These are phyloP conservation scores for Bipolaris cookei DNA, from an alignment of 2,329 filamentous ascomycete species.

Conservation along the genomic window DNA sequence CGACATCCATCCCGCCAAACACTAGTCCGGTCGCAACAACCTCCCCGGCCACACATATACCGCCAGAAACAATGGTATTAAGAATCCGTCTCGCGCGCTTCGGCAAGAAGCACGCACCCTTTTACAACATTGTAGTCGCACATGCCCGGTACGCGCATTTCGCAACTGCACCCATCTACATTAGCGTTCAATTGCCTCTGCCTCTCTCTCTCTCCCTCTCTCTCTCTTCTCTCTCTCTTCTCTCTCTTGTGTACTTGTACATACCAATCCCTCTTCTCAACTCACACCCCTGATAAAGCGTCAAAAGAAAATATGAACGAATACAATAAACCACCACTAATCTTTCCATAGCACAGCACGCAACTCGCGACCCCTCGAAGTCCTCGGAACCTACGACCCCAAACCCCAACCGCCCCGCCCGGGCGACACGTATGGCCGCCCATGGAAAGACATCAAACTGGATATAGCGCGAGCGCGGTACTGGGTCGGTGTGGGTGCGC, in stretches of 20 bases:
- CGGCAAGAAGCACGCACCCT: slow-evolving; percentile 82
- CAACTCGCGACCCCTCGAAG: slow-evolving; percentile 88
- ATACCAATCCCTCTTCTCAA: too few relatives aligned
- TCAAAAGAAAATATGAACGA: neutral
- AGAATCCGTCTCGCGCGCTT: slow-evolving; percentile 94
- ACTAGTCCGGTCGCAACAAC: neutral
- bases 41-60: neutral
- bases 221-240: too few relatives aligned
- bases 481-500: slow-evolving; percentile 96
- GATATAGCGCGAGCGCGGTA: slow-evolving; percentile 84
- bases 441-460: slow-evolving; percentile 90
- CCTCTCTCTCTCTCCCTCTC: too few relatives aligned
- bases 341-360: slow-evolving; percentile 65
- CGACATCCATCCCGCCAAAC: neutral
- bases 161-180: too few relatives aligned
- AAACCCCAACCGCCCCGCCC: slow-evolving; percentile 61
- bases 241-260: too few relatives aligned
- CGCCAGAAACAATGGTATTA: slow-evolving; percentile 74
- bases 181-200: too few relatives aligned
- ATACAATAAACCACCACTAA: neutral
- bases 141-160: slow-evolving; percentile 75
- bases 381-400: slow-evolving; percentile 73
- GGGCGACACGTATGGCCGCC: slow-evolving; percentile 61
- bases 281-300: too few relatives aligned
- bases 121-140: slow-evolving; percentile 97